phyloP scores from a whole-genome alignment of 768 basidiomycete genomes.

The Nevesoporus exiguus region DNA sequence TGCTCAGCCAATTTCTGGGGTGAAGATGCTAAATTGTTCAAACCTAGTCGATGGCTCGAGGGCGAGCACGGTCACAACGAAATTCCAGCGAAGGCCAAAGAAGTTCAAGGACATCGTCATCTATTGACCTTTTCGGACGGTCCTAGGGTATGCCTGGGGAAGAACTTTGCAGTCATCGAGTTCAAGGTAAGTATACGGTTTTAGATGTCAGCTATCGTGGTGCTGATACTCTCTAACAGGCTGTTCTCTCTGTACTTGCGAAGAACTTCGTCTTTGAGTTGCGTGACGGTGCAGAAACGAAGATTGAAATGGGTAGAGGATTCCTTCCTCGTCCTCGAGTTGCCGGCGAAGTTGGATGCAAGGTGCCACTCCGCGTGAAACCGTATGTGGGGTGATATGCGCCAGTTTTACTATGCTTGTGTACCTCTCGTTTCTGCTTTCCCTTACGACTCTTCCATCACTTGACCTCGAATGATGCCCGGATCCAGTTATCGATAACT shows the following conservation, averaged over 20 bases:
- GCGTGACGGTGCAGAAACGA: slow-evolving; percentile 35
- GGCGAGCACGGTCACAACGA: slow-evolving; percentile 11
- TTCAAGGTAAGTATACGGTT: slow-evolving; percentile 24
- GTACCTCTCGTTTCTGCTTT: no score
- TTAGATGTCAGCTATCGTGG: not conserved
- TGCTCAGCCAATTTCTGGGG: slow-evolving; percentile 25
- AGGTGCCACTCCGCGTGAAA: slow-evolving; percentile 14
- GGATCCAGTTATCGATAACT: no score
- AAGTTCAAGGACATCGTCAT: slow-evolving; percentile 48
- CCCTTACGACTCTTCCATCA: no score
- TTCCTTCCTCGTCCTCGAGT: slow-evolving; percentile 12
- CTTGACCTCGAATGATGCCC: no score
- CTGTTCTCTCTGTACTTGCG: slow-evolving; percentile 35
- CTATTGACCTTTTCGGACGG: slow-evolving; percentile 52
- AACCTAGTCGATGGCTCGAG: slow-evolving; percentile 26
- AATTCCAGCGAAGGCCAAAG: slow-evolving; percentile 31
- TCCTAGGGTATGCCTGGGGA: slow-evolving; percentile 48
- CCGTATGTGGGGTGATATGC: not conserved
- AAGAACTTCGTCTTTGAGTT: slow-evolving; percentile 15
- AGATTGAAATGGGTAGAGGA: slow-evolving; percentile 14
- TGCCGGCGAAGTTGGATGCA: slow-evolving; percentile 17
- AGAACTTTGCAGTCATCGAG: slow-evolving; percentile 42
- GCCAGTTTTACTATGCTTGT: no score
- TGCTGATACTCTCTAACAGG: slow-evolving; percentile 23
- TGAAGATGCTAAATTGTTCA: not conserved